Percentiles rank a stretch among this genome's conserved stretches.
These are phyloP conservation scores for Trichoderma sp. DNA, from an alignment of 2,329 filamentous ascomycete genomes.

Conservation along the genomic window DNA sequence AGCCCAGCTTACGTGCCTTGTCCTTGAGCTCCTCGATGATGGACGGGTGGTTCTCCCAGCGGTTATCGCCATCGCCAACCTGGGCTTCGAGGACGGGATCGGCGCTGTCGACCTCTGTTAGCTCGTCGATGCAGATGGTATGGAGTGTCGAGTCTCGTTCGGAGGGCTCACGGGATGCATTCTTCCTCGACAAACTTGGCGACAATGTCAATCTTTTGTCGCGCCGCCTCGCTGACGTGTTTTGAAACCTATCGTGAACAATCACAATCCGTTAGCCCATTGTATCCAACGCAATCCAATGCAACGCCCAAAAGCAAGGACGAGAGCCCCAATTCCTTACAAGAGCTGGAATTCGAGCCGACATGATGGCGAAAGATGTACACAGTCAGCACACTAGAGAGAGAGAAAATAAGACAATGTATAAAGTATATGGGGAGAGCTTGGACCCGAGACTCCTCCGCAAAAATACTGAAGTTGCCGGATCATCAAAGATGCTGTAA, in stretches of 20 bases:
- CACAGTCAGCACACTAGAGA: not conserved
- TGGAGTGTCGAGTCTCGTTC: not conserved
- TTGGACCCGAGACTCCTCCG: not conserved
- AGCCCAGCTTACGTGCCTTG: constrained; percentile 74
- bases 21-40: constrained; percentile 87
- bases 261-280: not conserved
- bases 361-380: constrained; percentile 26
- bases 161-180: constrained; percentile 69
- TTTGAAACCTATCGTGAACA: constrained; percentile 40
- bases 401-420: not conserved
- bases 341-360: constrained; percentile 34
- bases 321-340: constrained; percentile 25
- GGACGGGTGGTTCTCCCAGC: constrained; percentile 76
- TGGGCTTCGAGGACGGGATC: constrained; percentile 79
- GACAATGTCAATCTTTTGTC: constrained; percentile 79
- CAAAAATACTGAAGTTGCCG: not conserved
- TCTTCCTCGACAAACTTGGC: constrained; percentile 97
- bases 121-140: not conserved
- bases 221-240: constrained; percentile 78
- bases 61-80: constrained; percentile 68
- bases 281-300: not conserved
- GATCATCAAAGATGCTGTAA: not conserved
- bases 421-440: not conserved
- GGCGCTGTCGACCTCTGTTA: constrained; percentile 47
- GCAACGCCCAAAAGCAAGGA: not conserved